Percentiles rank a stretch among this genome's conserved stretches.
Conservation (phyloP, 2,329 filamentous ascomycete genomes). For the Claviceps sp. region DNA sequence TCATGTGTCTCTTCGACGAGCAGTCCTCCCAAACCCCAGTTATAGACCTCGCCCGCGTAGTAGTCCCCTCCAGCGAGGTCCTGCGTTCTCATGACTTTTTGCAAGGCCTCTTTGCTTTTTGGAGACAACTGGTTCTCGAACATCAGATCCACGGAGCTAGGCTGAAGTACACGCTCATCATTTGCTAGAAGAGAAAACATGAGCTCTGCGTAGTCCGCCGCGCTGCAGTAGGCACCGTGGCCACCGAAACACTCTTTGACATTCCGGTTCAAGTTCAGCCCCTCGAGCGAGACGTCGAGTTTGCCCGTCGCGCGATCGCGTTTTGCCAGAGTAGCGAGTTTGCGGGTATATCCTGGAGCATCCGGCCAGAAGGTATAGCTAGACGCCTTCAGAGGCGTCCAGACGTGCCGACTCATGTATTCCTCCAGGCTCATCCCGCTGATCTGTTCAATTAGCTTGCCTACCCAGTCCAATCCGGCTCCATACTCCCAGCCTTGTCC, state of each 20-base stretch:
- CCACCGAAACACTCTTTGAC: not conserved
- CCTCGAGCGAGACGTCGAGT: not conserved
- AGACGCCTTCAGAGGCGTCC: not conserved
- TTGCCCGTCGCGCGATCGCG: not conserved
- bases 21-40: not conserved
- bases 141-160: constrained; percentile 27
- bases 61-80: not conserved
- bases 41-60: not conserved
- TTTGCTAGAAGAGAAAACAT: constrained; percentile 14
- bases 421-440: constrained; percentile 29
- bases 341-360: not conserved
- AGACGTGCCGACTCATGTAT: constrained; percentile 21
- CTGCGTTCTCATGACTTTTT: not conserved
- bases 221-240: not conserved
- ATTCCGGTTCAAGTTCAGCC: not conserved
- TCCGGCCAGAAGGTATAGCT: not conserved
- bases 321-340: not conserved
- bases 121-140: constrained; percentile 31
- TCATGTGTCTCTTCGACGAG: not conserved
- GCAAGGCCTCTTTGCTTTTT: not conserved
- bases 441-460: constrained; percentile 33
- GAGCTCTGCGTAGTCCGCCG: not conserved
- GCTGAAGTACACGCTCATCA: constrained; percentile 32
- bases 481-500: constrained; percentile 38
- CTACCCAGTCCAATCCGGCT: constrained; percentile 37